These are phyloP conservation scores for Fusarium pilosicola DNA, from an alignment of 2,329 filamentous ascomycete species.

Conservation along the genomic window DNA sequence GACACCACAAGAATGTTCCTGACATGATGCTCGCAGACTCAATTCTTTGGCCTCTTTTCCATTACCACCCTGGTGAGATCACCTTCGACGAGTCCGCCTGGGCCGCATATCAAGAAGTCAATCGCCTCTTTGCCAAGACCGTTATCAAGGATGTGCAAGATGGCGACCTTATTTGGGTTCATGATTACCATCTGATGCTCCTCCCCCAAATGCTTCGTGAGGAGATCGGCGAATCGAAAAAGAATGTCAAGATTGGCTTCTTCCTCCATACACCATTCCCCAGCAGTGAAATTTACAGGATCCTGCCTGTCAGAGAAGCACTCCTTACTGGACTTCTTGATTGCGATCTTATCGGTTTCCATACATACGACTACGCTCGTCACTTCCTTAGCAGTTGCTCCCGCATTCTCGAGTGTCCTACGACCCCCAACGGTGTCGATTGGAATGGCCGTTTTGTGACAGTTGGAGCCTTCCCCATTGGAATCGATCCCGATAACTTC, in stretches of 20 bases:
- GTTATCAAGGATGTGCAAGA: conserved; percentile 90
- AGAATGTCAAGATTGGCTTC: conserved; percentile 97
- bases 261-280: conserved; percentile 98
- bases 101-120: conserved; percentile 93
- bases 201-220: conserved; percentile 94
- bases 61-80: conserved; percentile 98
- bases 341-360: conserved; percentile 96
- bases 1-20: background rate
- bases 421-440: conserved; percentile 92
- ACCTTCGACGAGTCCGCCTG: conserved; percentile 96
- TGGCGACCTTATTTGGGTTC: conserved; percentile 96
- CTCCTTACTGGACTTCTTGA: conserved; percentile 88
- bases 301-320: conserved; percentile 90
- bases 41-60: conserved; percentile 98
- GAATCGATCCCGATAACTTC: conserved; percentile 97
- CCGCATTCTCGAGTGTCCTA: conserved; percentile 82
- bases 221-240: conserved; percentile 81
- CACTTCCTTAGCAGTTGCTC: conserved; percentile 97
- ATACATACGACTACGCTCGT: conserved; percentile 98
- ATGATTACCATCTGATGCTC: conserved; percentile 98
- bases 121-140: conserved; percentile 88
- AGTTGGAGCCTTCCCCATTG: conserved; percentile 95
- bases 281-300: conserved; percentile 95
- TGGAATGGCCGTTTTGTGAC: conserved; percentile 89
- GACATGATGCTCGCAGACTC: conserved; percentile 69